These are phyloP conservation scores for Telopea speciosissima DNA, from an alignment of 177 flowering plant genomes.

Conservation along the genomic window DNA sequence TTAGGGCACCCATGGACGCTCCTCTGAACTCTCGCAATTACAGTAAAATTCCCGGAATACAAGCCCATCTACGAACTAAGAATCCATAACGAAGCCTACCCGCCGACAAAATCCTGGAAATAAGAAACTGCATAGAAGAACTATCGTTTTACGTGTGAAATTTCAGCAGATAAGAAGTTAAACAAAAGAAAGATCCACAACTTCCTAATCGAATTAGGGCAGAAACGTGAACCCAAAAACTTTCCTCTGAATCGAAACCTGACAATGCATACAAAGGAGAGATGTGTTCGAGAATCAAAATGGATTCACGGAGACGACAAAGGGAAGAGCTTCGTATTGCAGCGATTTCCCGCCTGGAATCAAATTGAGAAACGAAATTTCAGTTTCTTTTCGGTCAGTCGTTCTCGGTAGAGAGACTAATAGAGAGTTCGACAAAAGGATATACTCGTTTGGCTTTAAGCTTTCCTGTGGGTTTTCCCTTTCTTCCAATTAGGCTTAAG, in stretches of 20 bases:
- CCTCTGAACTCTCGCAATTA: neutral
- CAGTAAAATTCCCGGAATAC: neutral
- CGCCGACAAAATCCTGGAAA: neutral
- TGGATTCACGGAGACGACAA: too few species aligned
- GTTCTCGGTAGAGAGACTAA: too few species aligned
- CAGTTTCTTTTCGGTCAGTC: too few species aligned
- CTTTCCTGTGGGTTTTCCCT: too few species aligned
- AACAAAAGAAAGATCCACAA: neutral
- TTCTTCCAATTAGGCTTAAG: too few species aligned
- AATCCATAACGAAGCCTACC: neutral
- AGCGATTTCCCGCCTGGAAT: neutral
- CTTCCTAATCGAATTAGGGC: neutral
- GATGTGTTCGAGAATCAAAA: too few species aligned
- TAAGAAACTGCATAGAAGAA: too few species aligned
- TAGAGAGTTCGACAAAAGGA: too few species aligned
- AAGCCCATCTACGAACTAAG: constrained; percentile 12
- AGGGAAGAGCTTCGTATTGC: neutral
- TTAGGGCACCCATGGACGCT: constrained; percentile 46
- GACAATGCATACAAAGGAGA: neutral
- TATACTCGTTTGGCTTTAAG: too few species aligned
- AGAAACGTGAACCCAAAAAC: neutral
- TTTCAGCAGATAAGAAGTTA: neutral
- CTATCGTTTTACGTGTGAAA: neutral
- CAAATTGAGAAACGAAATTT: too few species aligned
- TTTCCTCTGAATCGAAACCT: neutral